Evolutionary conservation across 176 grass and related monocot species (phyloP).

Genomic region (Eleusine indica): DNA sequence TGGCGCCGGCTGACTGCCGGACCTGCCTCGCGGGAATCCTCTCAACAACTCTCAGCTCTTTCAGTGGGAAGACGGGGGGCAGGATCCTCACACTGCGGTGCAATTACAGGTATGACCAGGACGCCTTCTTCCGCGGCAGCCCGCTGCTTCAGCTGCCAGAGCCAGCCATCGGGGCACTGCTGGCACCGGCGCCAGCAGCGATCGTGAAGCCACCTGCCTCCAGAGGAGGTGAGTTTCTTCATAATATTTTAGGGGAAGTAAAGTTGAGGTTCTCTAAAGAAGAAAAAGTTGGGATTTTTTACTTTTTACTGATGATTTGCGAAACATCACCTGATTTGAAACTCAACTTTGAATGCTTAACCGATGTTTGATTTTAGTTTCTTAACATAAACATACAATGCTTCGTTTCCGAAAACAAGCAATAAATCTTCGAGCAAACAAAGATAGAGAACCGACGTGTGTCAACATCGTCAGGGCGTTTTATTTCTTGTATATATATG

Average conservation of each 20-base stretch:
- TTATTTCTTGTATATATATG: too few relatives aligned
- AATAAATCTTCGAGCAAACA: not conserved
- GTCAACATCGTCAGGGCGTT: not conserved
- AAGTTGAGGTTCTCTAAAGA: not conserved
- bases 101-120: constrained; percentile 44
- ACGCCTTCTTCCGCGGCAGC: not conserved
- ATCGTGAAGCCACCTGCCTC: not conserved
- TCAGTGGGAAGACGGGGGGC: constrained; percentile 1
- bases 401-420: not conserved
- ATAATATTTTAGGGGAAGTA: too few relatives aligned
- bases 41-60: rapidly evolving
- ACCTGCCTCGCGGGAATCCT: not conserved
- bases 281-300: too few relatives aligned
- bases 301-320: too few relatives aligned
- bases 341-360: not conserved
- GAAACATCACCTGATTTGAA: not conserved
- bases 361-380: not conserved
- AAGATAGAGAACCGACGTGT: not conserved
- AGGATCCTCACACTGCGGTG: not conserved
- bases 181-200: not conserved
- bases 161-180: too few relatives aligned
- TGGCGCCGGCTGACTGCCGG: constrained; percentile 34
- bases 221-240: not conserved
- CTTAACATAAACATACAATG: not conserved
- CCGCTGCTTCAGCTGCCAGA: constrained; percentile 34